Evolutionary conservation across 2,329 filamentous ascomycete species (phyloP).

Genomic region (Xylariaceae sp.): DNA sequence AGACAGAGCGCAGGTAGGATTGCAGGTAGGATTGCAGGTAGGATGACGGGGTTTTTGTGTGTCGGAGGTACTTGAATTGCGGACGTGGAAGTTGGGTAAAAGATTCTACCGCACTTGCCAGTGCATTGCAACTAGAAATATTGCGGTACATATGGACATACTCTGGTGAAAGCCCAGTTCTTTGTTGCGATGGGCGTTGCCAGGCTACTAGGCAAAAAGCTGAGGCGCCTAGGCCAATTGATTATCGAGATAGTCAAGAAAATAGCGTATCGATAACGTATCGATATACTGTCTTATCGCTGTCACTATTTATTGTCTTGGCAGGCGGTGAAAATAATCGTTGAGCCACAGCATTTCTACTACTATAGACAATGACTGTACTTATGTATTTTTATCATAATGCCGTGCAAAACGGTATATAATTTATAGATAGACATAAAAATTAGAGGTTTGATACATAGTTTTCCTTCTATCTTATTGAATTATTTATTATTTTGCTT

Average conservation of each 20-base stretch:
- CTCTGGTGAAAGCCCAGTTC: too few species aligned
- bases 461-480: too few species aligned
- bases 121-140: background rate
- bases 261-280: constrained; percentile 14
- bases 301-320: constrained; percentile 6
- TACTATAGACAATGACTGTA: too few species aligned
- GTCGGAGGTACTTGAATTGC: background rate
- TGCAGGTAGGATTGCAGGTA: too few species aligned
- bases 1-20: background rate
- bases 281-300: constrained; percentile 17
- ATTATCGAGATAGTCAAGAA: background rate
- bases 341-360: too few species aligned
- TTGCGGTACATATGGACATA: constrained; percentile 1
- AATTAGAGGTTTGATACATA: too few species aligned
- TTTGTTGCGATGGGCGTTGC: too few species aligned
- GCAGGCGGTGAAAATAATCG: too few species aligned
- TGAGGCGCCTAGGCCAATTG: background rate
- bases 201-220: background rate
- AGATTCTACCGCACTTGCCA: background rate
- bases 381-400: too few species aligned
- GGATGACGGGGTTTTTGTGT: background rate
- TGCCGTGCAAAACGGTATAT: too few species aligned
- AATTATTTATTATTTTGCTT: too few species aligned
- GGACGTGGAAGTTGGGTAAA: background rate
- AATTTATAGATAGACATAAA: too few species aligned